Conservation (phyloP, 1,284 basidiomycete species). For the Papiliotrema terrestris region DNA sequence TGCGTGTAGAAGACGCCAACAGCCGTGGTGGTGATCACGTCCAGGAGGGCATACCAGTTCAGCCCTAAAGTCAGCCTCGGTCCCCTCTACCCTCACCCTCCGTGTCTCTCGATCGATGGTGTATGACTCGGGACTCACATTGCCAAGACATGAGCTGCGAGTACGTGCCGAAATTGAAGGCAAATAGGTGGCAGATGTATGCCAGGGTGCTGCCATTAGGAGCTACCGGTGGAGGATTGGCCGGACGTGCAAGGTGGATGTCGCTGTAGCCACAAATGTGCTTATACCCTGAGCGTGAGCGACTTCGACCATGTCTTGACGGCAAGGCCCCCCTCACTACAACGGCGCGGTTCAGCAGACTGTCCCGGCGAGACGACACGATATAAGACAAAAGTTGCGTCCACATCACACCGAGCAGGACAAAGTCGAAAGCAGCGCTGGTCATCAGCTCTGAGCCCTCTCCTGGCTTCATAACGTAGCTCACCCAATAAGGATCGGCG, state of each 20-base stretch:
- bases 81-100: too few species aligned
- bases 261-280: neutral
- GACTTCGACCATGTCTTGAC: too few species aligned
- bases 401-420: constrained; percentile 1
- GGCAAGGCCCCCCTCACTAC: neutral
- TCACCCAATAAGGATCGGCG: neutral
- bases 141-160: neutral
- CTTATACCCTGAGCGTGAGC: neutral
- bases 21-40: neutral
- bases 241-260: neutral
- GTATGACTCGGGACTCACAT: neutral
- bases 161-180: neutral
- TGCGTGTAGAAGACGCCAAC: neutral
- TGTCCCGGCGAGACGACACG: neutral
- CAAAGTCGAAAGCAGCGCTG: neutral
- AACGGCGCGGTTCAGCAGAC: neutral
- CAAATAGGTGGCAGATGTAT: neutral
- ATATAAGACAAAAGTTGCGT: neutral
- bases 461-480: neutral
- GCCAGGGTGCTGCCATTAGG: neutral
- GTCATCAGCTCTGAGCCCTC: neutral
- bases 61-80: neutral
- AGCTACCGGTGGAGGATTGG: neutral
- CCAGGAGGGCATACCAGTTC: neutral
- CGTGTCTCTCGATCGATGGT: too few species aligned